phyloP scores from a whole-genome alignment of 305 asterid species.

The Solanum hybrid region DNA sequence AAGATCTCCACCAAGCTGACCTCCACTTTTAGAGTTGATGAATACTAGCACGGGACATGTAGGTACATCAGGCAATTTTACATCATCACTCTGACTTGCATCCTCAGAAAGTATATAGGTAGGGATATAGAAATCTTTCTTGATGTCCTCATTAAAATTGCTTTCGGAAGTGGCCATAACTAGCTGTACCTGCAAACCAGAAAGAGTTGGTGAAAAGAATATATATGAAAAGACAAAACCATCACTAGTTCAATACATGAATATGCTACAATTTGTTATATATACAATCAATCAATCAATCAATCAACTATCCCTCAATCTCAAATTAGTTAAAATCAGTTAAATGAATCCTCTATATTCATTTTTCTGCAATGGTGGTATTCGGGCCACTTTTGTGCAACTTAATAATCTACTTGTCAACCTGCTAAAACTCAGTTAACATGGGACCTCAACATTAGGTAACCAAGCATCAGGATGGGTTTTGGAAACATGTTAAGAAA shows the following conservation, averaged over 20 bases:
- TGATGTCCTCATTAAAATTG: conserved; percentile 1
- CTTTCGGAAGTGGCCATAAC: neutral
- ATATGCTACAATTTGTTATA: neutral
- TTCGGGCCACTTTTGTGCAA: neutral
- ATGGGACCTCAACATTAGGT: neutral
- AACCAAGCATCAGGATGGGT: neutral
- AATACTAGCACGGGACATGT: conserved; percentile 80
- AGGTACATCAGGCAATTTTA: conserved; percentile 24
- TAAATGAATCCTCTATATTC: neutral
- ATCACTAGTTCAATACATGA: neutral
- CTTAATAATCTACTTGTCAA: neutral
- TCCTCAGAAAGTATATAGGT: conserved; percentile 41
- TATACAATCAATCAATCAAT: neutral
- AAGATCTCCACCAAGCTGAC: conserved; percentile 91
- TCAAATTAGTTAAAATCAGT: neutral
- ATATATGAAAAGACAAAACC: neutral
- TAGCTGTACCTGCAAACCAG: neutral
- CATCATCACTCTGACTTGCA: conserved; percentile 17
- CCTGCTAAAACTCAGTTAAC: neutral
- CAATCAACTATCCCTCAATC: neutral
- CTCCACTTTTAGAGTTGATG: conserved; percentile 87
- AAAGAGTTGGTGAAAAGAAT: neutral
- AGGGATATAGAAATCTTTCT: conserved; percentile 55
- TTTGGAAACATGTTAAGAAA: neutral
- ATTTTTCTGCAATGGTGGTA: neutral